Evolutionary conservation across 2,329 filamentous ascomycete species (phyloP), one percentile per base, ranked within the genome.

Genomic region (Paraphaeosphaeria sporulosa): DNA sequence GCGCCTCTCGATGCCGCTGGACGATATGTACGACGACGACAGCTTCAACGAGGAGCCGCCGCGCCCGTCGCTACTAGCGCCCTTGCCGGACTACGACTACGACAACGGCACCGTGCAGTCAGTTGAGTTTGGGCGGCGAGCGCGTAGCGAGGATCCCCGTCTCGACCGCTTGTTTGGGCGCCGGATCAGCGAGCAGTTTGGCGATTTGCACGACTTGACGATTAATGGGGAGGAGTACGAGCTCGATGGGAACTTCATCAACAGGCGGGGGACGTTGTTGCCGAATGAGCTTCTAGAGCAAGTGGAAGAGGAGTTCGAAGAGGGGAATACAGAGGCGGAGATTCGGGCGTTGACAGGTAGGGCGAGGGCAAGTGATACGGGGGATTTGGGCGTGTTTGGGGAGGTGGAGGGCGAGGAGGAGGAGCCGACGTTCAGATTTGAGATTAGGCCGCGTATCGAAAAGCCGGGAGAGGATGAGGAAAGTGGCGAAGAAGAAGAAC

Each of bases 101-200:
- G 76, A 78, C 52, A 74, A 70, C n/a, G 73, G 69, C 4, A 84
- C 82, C 4, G 79, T 82, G n/a, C 81, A 83, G 1, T 83, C 82
- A 3, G 77, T 84, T 15, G 82, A 83, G 25, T 82, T 83, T 8
- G 81, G 75, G 40, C 67, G 77, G 43, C 74, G 76, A 59, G 77
- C 76, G 1, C 59, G 76, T 23, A 77, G 75, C 48, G 76, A 79
- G 56, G 76, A 78, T 51, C 76, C 75, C 7, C 67, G 74, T 15
- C 6, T 52, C 34, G 23, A 52, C 21, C 49, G 23, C 75, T 81
- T 72, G 72, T 82, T 61, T 78, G 78, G 19, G 60, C 79, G 80
- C 60, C 81, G 83, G 60, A 70, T 84, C 50, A 86, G 83, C 65
- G 84, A 85, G 59, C 76, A 81, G 58, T 86, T 86, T 64, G 82